Base-by-base conservation (phyloP, 2,329 filamentous ascomycete species). In the Cladosporium halotolerans region DNA sequence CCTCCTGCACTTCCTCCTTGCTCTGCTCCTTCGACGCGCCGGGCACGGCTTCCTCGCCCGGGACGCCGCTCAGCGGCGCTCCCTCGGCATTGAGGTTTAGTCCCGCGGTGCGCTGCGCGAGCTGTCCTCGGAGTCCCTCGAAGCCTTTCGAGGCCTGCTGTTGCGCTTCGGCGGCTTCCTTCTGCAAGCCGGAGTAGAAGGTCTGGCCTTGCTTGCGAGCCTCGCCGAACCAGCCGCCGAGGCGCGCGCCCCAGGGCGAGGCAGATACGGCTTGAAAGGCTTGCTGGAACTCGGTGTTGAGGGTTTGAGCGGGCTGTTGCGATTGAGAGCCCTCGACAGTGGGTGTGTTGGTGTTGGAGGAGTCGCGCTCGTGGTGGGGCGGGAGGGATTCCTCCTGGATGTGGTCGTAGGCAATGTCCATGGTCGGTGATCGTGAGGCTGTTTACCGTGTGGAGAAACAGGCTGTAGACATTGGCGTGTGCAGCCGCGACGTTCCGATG, bases 341-440 rank as follows among this genome's bases (percentile, higher is more conserved):
- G 34, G 45, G 3, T 1, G 34, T 45, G 57, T 54, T 56, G 60
- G 57, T 44, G 60, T 54, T 60, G 61, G 62, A 70, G 41, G 74
- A 72, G 59, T 76, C 71, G 60, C 79, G 76, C 32, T 68, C 62
- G 57, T 81, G 75, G 55, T 76, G 68, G 4, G 74, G 70, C 23
- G 74, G 72, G 62, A 88, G 79, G 48, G 83, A 80, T 69, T 93
- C 85, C 75, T 96, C 89, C 68, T 89, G 85, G 65, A 97, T 95
- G 71, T 96, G 90, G 68, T 99, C 93, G 79, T 97, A 99, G 42
- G 91, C 91, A 66, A 95, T 79, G 81, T 99, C 93, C 93, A 99
- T 97, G 9, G n/a, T 59, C 13, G 33, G 9, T 3, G 45, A 9
- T 40, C 18, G 3, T 28, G 23, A 28, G 23, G 23, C 23, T 28